Evolutionary conservation across 2,329 filamentous ascomycete species (phyloP), one percentile per base, ranked within the genome.

Genomic region (Colletotrichum spaethianum): DNA sequence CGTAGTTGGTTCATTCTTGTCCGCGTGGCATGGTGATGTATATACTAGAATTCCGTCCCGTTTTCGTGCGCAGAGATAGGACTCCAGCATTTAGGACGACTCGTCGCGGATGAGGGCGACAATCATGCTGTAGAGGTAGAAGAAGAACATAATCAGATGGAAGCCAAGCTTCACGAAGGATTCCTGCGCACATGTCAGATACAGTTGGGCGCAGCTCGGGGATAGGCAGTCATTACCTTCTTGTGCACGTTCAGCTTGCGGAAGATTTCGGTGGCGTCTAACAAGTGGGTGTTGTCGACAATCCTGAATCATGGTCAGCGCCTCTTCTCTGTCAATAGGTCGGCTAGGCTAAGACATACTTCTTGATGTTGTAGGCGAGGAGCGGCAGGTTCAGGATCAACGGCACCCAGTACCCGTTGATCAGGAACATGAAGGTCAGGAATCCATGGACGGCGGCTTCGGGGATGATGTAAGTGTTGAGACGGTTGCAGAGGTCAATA

Each of bases 131-230:
- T 98, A 98, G 69, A 99, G 93, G 87, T 99, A 99, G 91, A 98
- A 99, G 92, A 99, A 99, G 91, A 99, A 99, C 95, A 99, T 98
- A 86, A 99, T 84, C 73, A 99, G 88, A 85, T 99, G 96, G 89
- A 99, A 99, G 68, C 96, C 96, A 53, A 99, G 94, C 88, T 99
- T 99, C 87, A 96, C 92, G 84, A 99, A 99, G 0, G 96, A 98
- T 91, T 99, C 96, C 95, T 98, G 69, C 79, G 66, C 75, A 73
- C 8, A 20, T 20, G n/a, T 56, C 20, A 62, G 62, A 52, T 9
- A 26, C 40, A 5, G 16, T 18, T 0, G 1, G 40, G 1, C 36
- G 9, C 3, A 16, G 6, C 18, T 28, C 1, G 33, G 28, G 5
- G 6, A 6, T 4, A 16, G 16, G 12, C 26, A 14, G 14, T 23